Evolutionary conservation across 257 asterid genomes (phyloP), one percentile per base, ranked within the genome.

Genomic region (Petunia axillaris): DNA sequence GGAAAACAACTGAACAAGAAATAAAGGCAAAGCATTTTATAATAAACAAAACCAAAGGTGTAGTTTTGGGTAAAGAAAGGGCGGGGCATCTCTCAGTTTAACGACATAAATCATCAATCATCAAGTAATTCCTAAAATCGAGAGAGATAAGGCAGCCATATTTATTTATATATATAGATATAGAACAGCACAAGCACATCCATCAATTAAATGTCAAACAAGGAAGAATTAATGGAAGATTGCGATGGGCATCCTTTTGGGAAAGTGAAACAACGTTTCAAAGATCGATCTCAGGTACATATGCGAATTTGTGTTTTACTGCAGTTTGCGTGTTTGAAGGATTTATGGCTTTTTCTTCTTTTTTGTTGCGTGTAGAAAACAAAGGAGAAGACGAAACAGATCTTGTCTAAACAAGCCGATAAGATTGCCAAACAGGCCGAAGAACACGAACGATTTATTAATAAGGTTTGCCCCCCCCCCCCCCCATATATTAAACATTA

Each of bases 361-460:
- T 25, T 80, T 6, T 25, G 5, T 63, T 40, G 14, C 4, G 68
- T 67, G 85, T 80, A 94, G 98, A 93, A 87, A 94, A 93, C 98
- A 13, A 94, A 88, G 91, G 96, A 92, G 87, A 77, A 88, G 84
- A 91, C 96, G 59, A 92, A 88, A 62, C 78, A 87, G 93, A 89
- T 93, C 59, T 85, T 94, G 87, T 82, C 93, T 59, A 87, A 89
- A 82, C 93, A 89, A 35, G 95, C 95, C 2, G 88, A 80, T 53
- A 89, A 89, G 90, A 94, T 94, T 77, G 98, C 98, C 53, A 91
- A 89, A 80, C 93, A 90, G 87, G 98, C 98, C 79, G 98, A 91
- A 82, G 98, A 90, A 85, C 98, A 93, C 52, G 98, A 93, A 83
- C 86, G 90, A 76, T 93, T 94, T 89, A 93, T 94, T 82, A 91